phyloP scores from a whole-genome alignment of 2,329 filamentous ascomycete species.

The Grosmannia penicillata region DNA sequence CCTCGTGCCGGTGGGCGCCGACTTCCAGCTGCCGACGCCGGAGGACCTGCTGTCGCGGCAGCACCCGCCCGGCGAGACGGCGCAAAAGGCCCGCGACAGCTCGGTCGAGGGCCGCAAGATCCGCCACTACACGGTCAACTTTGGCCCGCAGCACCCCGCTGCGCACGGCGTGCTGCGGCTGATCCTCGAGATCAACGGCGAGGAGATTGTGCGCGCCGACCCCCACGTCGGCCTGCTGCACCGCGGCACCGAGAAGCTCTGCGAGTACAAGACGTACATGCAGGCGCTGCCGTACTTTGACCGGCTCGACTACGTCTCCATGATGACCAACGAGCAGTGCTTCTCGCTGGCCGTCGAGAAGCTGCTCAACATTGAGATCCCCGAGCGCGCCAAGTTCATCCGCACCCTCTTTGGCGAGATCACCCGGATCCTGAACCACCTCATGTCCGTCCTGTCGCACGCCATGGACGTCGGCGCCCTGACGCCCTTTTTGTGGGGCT shows the following conservation, averaged over 20 bases:
- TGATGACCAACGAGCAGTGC: slow-evolving; percentile 99
- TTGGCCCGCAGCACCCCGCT: slow-evolving; percentile 94
- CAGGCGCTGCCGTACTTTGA: slow-evolving; percentile 98
- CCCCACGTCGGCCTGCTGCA: slow-evolving; percentile 94
- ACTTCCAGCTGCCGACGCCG: slow-evolving; percentile 40
- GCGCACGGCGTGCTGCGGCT: slow-evolving; percentile 95
- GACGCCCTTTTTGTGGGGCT: slow-evolving; percentile 97
- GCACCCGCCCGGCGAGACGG: slow-evolving; percentile 15
- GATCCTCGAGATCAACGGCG: slow-evolving; percentile 94
- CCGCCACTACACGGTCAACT: slow-evolving; percentile 98
- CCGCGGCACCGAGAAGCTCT: slow-evolving; percentile 96
- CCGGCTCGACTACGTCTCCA: slow-evolving; percentile 95
- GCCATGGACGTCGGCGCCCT: slow-evolving; percentile 98
- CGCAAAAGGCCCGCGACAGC: slow-evolving; percentile 32
- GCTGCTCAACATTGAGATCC: slow-evolving; percentile 90
- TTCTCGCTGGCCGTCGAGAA: slow-evolving; percentile 95
- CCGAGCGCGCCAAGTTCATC: slow-evolving; percentile 92
- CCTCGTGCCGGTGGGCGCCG: slow-evolving; percentile 48
- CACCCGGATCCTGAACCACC: slow-evolving; percentile 85
- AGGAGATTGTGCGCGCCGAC: slow-evolving; percentile 92
- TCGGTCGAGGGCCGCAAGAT: slow-evolving; percentile 60
- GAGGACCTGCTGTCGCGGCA: slow-evolving; percentile 17
- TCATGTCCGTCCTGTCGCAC: slow-evolving; percentile 95
- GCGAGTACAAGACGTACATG: slow-evolving; percentile 99
- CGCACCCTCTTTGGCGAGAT: slow-evolving; percentile 91